Evolutionary conservation across 345 rosid species (phyloP).

Genomic region (Theobroma cacao): DNA sequence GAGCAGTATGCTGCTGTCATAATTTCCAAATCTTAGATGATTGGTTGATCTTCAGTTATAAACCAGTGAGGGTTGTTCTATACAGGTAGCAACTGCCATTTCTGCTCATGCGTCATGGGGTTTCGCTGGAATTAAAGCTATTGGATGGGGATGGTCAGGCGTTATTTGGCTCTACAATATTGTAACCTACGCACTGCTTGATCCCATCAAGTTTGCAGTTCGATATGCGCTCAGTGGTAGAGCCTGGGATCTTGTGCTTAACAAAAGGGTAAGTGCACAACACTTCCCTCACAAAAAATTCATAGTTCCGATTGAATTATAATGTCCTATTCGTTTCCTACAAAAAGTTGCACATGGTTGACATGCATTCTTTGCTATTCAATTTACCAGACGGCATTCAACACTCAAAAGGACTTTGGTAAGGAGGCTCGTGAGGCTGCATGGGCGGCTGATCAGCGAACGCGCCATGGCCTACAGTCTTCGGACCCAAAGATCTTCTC

Average conservation of each 20-base stretch:
- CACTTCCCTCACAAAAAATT: neutral
- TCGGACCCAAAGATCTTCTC: constrained; percentile 30
- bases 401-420: constrained; percentile 55
- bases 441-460: constrained; percentile 66
- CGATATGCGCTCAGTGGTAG: constrained; percentile 72
- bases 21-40: neutral
- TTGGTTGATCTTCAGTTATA: neutral
- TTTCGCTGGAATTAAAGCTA: constrained; percentile 58
- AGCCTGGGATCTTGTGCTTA: constrained; percentile 64
- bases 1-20: neutral
- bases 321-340: neutral
- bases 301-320: neutral
- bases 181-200: constrained; percentile 60
- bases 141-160: constrained; percentile 82
- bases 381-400: constrained; percentile 47
- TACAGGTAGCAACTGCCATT: constrained; percentile 64
- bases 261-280: constrained; percentile 55
- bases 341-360: neutral
- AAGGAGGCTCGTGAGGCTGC: constrained; percentile 56
- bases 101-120: constrained; percentile 57
- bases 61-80: neutral
- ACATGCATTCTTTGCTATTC: neutral
- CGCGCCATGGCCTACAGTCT: constrained; percentile 49
- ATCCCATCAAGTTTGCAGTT: constrained; percentile 81
- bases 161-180: constrained; percentile 79